Conservation (phyloP, 164 flowering plant species). For the Protea cynaroides region DNA sequence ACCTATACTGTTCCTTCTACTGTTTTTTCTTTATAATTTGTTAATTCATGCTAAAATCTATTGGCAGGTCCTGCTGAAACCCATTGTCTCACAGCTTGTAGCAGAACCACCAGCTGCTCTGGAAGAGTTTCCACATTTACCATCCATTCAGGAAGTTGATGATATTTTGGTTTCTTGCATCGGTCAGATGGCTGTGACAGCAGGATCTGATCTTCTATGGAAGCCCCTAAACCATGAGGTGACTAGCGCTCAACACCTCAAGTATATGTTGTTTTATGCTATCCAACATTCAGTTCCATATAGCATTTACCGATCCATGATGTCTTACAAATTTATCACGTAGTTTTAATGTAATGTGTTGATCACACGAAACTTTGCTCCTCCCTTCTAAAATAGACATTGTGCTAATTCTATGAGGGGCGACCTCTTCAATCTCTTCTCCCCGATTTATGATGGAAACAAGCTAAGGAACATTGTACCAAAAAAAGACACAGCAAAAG, state of each 20-base stretch:
- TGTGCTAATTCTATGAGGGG: too few species aligned
- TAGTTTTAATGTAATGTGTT: too few species aligned
- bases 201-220: slow-evolving; percentile 85
- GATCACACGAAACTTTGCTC: too few species aligned
- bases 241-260: slow-evolving; percentile 7
- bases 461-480: too few species aligned
- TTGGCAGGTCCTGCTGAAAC: slow-evolving; percentile 69
- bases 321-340: too few species aligned
- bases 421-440: too few species aligned
- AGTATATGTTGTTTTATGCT: too few species aligned
- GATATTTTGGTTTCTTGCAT: slow-evolving; percentile 63
- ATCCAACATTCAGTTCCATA: too few species aligned
- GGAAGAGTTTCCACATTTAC: slow-evolving; percentile 40
- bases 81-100: slow-evolving; percentile 73
- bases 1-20: neutral
- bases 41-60: slow-evolving; percentile 3
- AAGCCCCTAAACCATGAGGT: slow-evolving; percentile 91
- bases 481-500: too few species aligned
- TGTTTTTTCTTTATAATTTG: neutral
- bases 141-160: slow-evolving; percentile 68
- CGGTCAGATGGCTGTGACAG: slow-evolving; percentile 92
- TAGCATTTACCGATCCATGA: too few species aligned
- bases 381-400: too few species aligned
- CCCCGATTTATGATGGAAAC: too few species aligned
- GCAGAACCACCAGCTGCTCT: slow-evolving; percentile 55